Base-by-base conservation (phyloP, 352 stramenopile species). In the Pseudoperonospora humuli region DNA sequence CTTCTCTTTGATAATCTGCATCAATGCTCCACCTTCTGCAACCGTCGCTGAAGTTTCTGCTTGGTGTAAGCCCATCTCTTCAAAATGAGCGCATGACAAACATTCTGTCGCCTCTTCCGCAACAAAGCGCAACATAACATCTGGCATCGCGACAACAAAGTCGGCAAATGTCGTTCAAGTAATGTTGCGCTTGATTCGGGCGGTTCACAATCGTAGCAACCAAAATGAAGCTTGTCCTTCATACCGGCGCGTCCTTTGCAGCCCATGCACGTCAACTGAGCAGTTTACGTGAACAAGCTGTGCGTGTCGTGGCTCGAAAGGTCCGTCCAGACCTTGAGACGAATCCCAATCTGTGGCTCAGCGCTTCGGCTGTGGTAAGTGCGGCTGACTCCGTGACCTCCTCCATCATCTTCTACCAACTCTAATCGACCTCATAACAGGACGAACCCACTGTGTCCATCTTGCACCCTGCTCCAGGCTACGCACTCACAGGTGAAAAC, bases 391-490 rank as follows among this genome's bases (percentile, higher is more conserved):
- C n/a, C 17, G n/a, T 10, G 5, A n/a, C n/a, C n/a, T n/a, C n/a
- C n/a, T n/a, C n/a, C n/a, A 14, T 15, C 14, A 20, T 23, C 32
- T 25, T 20, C 17, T 14, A 3, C n/a, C n/a, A 1, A 5, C 10
- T 39, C 6, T 39, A 7, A n/a, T 1, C 27, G 1, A 39, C 34
- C 17, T 7, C n/a, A 15, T 13, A 21, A 1, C 31, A 92, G 80
- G 68, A 93, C 34, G 77, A 90, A 23, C 74, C 80, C 17, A 93
- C 80, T 0, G 63, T 89, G n/a, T 93, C 80, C 25, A 93, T 93
- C 21, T 35, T 93, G 34, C 64, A 89, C 21, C 75, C 80, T 3
- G 70, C 71, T 5, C 62, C 59, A 0, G 78, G 77, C 2, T 93
- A 90, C 34, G 77, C 71, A 21, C 54, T 66, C 8, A 21, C 34